Evolutionary conservation across 2,329 filamentous ascomycete species (phyloP).

Genomic region (Alternaria solani): DNA sequence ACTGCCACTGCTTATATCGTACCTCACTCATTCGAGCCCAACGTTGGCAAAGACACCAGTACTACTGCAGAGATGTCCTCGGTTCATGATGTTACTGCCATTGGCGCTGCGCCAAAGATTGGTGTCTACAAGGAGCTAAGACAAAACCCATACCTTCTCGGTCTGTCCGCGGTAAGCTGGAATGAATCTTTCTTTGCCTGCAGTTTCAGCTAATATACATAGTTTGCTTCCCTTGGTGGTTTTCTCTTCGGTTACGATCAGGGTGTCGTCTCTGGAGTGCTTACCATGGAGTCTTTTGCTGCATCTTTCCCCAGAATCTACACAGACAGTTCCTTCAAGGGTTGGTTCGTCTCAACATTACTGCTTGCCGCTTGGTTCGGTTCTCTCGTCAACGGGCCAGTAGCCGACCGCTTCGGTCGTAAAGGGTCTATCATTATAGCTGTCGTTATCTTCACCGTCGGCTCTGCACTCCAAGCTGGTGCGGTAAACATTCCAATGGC

Average conservation of each 20-base stretch:
- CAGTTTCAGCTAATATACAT: background rate
- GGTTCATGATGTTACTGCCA: constrained; percentile 3
- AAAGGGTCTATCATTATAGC: constrained; percentile 32
- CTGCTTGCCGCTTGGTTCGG: constrained; percentile 31
- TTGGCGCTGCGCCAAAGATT: constrained; percentile 18
- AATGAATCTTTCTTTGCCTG: accelerated
- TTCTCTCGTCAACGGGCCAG: constrained; percentile 34
- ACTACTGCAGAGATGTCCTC: background rate
- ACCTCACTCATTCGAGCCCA: background rate
- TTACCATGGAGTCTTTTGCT: constrained; percentile 34
- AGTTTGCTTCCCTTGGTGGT: constrained; percentile 31
- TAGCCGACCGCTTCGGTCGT: constrained; percentile 31
- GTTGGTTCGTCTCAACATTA: constrained; percentile 33
- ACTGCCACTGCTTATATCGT: background rate
- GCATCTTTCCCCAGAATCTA: constrained; percentile 29
- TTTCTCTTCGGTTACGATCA: constrained; percentile 36
- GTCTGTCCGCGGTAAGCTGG: constrained; percentile 23
- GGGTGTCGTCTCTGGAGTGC: constrained; percentile 28
- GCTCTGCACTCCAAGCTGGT: constrained; percentile 30
- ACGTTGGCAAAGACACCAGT: background rate
- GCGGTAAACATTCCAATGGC: constrained; percentile 29
- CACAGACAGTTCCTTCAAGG: constrained; percentile 31
- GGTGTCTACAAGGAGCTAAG: constrained; percentile 31
- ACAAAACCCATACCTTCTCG: constrained; percentile 32
- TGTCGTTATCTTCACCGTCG: constrained; percentile 29